A percentile compares a stretch with the other conserved stretches of the same genome.
Conservation (phyloP, 345 rosid genomes). For the Hibiscus trionum region DNA sequence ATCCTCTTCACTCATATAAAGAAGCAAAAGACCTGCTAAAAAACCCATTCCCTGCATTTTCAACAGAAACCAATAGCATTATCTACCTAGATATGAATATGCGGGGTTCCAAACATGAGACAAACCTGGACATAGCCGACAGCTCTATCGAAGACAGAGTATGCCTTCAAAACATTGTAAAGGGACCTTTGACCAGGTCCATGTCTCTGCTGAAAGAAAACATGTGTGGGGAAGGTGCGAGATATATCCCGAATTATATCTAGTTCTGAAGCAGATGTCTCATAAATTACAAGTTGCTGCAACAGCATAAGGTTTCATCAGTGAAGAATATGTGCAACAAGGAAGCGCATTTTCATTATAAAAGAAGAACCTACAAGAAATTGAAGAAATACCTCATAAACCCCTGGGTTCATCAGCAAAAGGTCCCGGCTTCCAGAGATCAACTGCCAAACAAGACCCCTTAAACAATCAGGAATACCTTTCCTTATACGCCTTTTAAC, state of each 20-base stretch:
- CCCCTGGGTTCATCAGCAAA: conserved; percentile 91
- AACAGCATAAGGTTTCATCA: conserved; percentile 6
- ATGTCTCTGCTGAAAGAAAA: conserved; percentile 97
- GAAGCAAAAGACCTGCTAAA: conserved; percentile 83
- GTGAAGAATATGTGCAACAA: background rate
- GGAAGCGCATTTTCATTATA: background rate
- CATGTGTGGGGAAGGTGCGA: conserved; percentile 92
- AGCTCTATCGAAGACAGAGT: conserved; percentile 91
- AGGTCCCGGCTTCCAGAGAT: conserved; percentile 92
- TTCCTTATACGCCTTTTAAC: conserved; percentile 80
- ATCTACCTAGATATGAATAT: background rate
- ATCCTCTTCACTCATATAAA: conserved; percentile 98
- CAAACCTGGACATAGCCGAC: conserved; percentile 97
- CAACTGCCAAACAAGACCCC: conserved; percentile 98
- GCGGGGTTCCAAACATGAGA: background rate
- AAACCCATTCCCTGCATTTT: conserved; percentile 93
- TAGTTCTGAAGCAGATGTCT: conserved; percentile 88
- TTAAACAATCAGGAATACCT: conserved; percentile 95
- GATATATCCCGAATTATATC: conserved; percentile 94
- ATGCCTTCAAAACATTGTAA: conserved; percentile 92
- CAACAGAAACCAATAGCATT: background rate
- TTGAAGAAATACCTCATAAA: conserved; percentile 54
- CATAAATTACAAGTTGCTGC: conserved; percentile 87
- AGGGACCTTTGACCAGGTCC: conserved; percentile 99
- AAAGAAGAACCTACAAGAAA: background rate